Percentiles rank a stretch among this genome's conserved stretches.
phyloP scores from a whole-genome alignment of 1,284 basidiomycete genomes.

The Trametes versicolor region DNA sequence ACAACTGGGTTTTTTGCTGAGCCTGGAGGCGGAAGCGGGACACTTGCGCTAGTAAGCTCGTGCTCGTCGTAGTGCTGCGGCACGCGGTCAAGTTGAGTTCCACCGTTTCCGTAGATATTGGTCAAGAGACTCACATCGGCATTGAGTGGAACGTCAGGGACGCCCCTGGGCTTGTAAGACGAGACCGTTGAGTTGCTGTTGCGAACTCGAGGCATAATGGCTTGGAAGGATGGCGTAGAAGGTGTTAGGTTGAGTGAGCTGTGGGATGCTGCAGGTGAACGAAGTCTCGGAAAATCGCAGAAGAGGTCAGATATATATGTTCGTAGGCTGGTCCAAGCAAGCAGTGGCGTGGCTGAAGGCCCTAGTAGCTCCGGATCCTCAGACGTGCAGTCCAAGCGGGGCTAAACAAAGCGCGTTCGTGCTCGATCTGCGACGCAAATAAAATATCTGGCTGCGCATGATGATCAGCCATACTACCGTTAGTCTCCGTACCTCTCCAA shows the following conservation, averaged over 20 bases:
- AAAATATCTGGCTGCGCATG: not conserved
- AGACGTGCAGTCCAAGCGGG: not conserved
- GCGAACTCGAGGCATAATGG: constrained; percentile 1
- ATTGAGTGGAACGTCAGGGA: constrained; percentile 28
- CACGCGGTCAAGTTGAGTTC: not conserved
- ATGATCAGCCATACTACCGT: too few relatives aligned
- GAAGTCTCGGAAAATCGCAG: not conserved
- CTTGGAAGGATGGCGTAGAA: not conserved
- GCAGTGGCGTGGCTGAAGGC: not conserved
- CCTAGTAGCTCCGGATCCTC: not conserved
- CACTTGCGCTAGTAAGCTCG: constrained; percentile 11
- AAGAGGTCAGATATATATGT: not conserved
- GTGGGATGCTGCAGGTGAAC: not conserved
- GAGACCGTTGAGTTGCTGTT: constrained; percentile 6
- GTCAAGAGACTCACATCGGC: constrained; percentile 9
- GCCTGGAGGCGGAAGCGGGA: constrained; percentile 12
- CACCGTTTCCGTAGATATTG: not conserved
- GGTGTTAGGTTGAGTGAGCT: not conserved
- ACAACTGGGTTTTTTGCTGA: constrained; percentile 16
- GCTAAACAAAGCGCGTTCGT: constrained; percentile 4
- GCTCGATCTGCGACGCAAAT: not conserved
- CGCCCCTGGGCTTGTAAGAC: constrained; percentile 5
- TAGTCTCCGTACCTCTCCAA: too few relatives aligned
- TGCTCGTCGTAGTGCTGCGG: constrained; percentile 25
- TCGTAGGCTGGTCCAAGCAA: not conserved